phyloP scores from a whole-genome alignment of 2,329 filamentous ascomycete species.

The Alternaria sp. region DNA sequence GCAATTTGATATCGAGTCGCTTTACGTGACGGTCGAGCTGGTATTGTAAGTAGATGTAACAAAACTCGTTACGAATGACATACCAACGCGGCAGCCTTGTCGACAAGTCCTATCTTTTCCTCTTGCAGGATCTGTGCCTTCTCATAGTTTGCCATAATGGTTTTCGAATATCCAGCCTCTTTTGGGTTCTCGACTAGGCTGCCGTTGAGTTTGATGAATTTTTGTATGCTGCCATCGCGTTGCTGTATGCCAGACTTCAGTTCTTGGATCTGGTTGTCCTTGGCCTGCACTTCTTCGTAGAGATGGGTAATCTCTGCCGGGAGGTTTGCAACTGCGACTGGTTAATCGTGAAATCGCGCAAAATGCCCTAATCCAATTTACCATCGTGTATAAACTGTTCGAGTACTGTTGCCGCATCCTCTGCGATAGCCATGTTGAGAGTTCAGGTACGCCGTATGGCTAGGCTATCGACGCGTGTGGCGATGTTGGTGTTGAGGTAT shows the following conservation, averaged over 20 bases:
- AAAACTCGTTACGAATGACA: slow-evolving; percentile 3
- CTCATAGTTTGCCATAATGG: slow-evolving; percentile 71
- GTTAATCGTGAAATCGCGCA: slow-evolving; percentile 14
- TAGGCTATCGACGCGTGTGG: not conserved
- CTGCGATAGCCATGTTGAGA: slow-evolving; percentile 49
- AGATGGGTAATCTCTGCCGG: slow-evolving; percentile 83
- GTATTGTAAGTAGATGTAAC: slow-evolving; percentile 16
- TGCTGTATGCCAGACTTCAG: slow-evolving; percentile 72
- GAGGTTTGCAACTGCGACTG: slow-evolving; percentile 69
- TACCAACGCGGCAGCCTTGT: slow-evolving; percentile 70
- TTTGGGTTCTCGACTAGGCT: slow-evolving; percentile 77
- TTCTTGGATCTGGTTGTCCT: slow-evolving; percentile 74
- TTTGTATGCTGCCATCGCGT: slow-evolving; percentile 77
- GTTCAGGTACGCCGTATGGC: not conserved
- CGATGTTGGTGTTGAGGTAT: not conserved
- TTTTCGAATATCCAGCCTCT: slow-evolving; percentile 70
- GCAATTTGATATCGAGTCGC: slow-evolving; percentile 66
- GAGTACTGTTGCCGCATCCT: slow-evolving; percentile 72
- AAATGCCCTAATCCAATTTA: slow-evolving; percentile 27
- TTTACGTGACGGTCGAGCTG: slow-evolving; percentile 68
- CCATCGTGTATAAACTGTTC: slow-evolving; percentile 79
- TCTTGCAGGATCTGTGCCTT: slow-evolving; percentile 73
- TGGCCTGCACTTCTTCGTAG: slow-evolving; percentile 82
- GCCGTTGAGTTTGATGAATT: slow-evolving; percentile 79
- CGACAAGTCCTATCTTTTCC: slow-evolving; percentile 74